Base-by-base conservation (phyloP, 495 filamentous ascomycete genomes). In the Aspergillus diversus region DNA sequence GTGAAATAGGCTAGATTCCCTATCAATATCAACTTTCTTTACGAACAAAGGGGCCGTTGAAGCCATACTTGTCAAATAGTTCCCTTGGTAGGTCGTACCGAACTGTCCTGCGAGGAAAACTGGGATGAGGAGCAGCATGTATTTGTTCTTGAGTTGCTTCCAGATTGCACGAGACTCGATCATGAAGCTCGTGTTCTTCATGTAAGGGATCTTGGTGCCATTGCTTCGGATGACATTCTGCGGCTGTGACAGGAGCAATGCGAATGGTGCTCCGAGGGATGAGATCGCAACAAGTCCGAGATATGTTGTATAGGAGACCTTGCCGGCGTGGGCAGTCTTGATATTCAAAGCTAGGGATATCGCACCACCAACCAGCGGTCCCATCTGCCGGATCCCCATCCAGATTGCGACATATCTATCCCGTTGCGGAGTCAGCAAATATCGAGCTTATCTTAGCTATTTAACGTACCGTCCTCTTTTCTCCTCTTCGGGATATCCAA, bases 271-370 rank as follows among this genome's bases (percentile, higher is more conserved):
- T 6, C 81, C 85, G 1, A 82, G 63, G 49, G 81, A 81, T 47
- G 84, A 83, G 15, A 86, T 71, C 0, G 74, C 79, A 55, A 86
- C 83, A 17, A 87, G 73, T 5, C 83, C 75, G 0, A 87, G 75
- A 61, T 86, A 87, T 0, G 83, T 84, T 16, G 69, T 73, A 57
- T 81, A 84, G 31, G 78, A 79, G 12, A 87, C 82, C 62, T 84
- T 86, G 37, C 85, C 85, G 7, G 73, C 75, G 3, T 74, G 70
- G 17, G 76, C 71, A 5, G 74, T 68, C 33, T 77, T 67, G 34
- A 77, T 74, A 64, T 87, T 87, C 31, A 86, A 70, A 2, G 75
- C 80, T 1, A 87, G 80, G 50, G 82, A 80, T 56, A 87, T 84
- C n/a, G 84, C 79, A 11, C 77, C 76, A 0, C 84, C 85, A 55